Base-by-base conservation (phyloP, 2,329 filamentous ascomycete species). In the Neocucurbitaria cava region DNA sequence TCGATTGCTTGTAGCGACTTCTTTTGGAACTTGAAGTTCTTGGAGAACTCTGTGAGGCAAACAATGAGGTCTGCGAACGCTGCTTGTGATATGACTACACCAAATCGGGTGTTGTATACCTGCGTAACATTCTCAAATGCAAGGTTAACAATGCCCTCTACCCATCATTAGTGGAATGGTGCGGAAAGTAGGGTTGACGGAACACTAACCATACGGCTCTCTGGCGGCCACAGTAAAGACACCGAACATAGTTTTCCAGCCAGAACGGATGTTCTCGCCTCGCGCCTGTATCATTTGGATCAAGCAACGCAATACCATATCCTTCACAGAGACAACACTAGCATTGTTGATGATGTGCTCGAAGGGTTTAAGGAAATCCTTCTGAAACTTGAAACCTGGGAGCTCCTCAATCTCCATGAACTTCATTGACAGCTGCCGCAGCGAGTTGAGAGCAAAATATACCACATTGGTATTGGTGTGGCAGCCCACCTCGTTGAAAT, bases 171-270 rank as follows among this genome's bases (percentile, higher is more conserved):
- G 62, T 42, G 30, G 8, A 23, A 18, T 48, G 13, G 39, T 35
- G 39, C 11, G 1, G 21, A 9, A 2, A 23, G 41, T 31, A 3
- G 38, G 28, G 5, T 10, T 24, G 20, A 7, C n/a, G 2, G 21
- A 23, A 40, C 17, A 71, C 81, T 65, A 78, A 85, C 83, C 84
- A 72, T 96, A 93, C 15, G 90, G 91, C 71, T 98, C 96, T 57
- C 89, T 85, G 17, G 96, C 95, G 24, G 96, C 95, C 33, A 98
- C 92, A 1, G 94, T 97, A 72, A 99, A 99, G 26, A 97, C 94
- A 3, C 94, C 95, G 76, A 99, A 98, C 94, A 99, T 99, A 18
- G 96, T 98, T 72, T 95, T 89, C 95, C 95, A 99, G 5, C 95
- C 95, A 35, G 93, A 97, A 47, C 94, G 89, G 70, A 99, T 99